These are phyloP conservation scores for Globisporangium cederbergense DNA, from an alignment of 352 stramenopile species.

Conservation along the genomic window DNA sequence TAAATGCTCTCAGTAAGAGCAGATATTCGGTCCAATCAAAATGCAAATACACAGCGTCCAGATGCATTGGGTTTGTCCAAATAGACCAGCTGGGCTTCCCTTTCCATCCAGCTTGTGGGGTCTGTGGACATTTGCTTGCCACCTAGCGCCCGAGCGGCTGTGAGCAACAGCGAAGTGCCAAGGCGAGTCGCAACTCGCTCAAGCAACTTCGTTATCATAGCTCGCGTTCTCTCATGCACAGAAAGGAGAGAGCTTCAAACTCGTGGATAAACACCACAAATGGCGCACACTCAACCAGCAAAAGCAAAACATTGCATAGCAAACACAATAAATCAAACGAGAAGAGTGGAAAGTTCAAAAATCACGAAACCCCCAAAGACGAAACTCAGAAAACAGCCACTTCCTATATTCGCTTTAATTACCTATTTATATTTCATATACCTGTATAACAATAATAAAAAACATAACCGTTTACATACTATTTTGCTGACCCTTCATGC, in stretches of 20 bases:
- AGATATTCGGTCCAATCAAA: too few relatives aligned
- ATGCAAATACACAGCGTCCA: too few relatives aligned
- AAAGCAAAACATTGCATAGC: background rate
- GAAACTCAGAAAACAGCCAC: background rate
- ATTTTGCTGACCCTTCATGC: background rate
- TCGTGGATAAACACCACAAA: too few relatives aligned
- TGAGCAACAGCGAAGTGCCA: background rate
- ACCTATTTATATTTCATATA: background rate
- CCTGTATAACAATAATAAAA: background rate
- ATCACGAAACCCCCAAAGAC: background rate
- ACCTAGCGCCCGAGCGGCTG: background rate
- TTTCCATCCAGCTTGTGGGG: slow-evolving; percentile 2
- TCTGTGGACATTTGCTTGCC: background rate
- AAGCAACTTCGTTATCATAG: too few relatives aligned
- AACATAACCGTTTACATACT: too few relatives aligned
- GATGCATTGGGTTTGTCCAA: background rate
- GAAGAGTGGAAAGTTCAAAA: slow-evolving; percentile 2
- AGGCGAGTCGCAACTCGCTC: too few relatives aligned
- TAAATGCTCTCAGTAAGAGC: too few relatives aligned
- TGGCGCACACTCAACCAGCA: background rate
- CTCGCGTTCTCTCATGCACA: too few relatives aligned
- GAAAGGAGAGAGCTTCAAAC: too few relatives aligned
- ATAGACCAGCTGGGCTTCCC: background rate
- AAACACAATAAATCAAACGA: background rate
- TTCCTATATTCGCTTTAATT: background rate